Conservation (phyloP, 441 rosid genomes). For the Dalechampia spathulata region DNA sequence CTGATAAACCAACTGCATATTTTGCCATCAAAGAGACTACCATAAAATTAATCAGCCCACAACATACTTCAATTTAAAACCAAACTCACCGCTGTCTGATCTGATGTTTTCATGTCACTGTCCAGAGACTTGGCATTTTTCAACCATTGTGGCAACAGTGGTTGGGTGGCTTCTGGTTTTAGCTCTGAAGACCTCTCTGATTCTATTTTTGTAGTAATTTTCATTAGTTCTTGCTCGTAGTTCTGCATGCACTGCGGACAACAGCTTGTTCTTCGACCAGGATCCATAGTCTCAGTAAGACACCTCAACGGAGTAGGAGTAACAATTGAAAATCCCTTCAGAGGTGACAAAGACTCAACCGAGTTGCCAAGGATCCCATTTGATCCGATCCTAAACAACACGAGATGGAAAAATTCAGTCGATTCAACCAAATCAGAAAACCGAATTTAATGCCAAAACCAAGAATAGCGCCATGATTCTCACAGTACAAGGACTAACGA, state of each 20-base stretch:
- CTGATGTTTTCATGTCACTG: constrained; percentile 22
- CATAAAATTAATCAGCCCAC: too few species aligned
- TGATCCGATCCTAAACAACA: constrained; percentile 36
- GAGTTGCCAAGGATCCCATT: constrained; percentile 54
- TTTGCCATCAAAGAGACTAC: too few species aligned
- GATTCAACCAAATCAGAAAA: too few species aligned
- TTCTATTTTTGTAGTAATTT: constrained; percentile 26
- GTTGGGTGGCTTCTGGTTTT: constrained; percentile 33
- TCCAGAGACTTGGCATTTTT: constrained; percentile 53
- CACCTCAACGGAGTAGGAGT: constrained; percentile 29
- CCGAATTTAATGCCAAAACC: too few species aligned
- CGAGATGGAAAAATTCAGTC: too few species aligned
- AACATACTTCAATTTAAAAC: too few species aligned
- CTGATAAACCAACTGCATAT: too few species aligned
- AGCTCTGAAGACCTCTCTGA: constrained; percentile 38
- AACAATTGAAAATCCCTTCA: constrained; percentile 39
- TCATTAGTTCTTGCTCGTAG: constrained; percentile 61
- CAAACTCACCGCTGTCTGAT: constrained; percentile 34
- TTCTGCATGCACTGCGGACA: constrained; percentile 63
- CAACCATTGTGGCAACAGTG: constrained; percentile 71
- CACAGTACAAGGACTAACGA: too few species aligned
- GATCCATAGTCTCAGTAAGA: constrained; percentile 41
- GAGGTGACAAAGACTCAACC: constrained; percentile 42
- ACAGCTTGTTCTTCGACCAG: constrained; percentile 38
- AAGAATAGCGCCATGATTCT: too few species aligned